Base-by-base conservation (phyloP, 164 flowering plant species). In the Vitis riparia region DNA sequence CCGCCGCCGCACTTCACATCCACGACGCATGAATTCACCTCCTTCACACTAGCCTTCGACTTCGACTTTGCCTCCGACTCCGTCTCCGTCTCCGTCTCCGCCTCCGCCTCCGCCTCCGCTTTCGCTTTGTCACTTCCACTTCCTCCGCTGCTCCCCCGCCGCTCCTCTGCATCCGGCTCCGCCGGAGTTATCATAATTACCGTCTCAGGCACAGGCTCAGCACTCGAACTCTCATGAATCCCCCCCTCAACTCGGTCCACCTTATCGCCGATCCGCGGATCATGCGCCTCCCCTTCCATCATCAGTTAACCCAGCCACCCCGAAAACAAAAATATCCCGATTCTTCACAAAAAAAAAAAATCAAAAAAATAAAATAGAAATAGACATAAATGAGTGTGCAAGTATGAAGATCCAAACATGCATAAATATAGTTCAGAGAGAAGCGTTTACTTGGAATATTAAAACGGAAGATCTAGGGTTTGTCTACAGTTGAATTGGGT, bases 1-100 rank as follows among this genome's bases (percentile, higher is more conserved):
- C 71, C 87, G 58, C 19, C 57, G 14, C 68, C 60, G 55, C 77
- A 53, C 57, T 74, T 80, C 1, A 83, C 65, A 74, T 88, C 88
- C 70, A 84, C 77, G 44, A 80, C 83, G 70, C 80, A 69, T 2
- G 71, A 66, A 37, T 72, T 61, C 55, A 68, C 70, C 63, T 62
- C 59, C 47, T 68, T 79, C 81, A 67, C 63, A 51, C 10, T n/a
- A 50, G n/a, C 59, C 30, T 65, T 68, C 49, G 17, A 51, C 49
- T 74, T 74, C 30, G 59, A 61, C 55, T 63, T 75, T 56, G 75
- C 79, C 59, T 19, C 67, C 0, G 56, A 56, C 16, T 63, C 67
- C 55, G 80, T 77, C 63, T 74, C 72, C 53, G 62, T 60, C 58
- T 53, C 75, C 59, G 68, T 47, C 0, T 58, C 77, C 7, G 44